Evolutionary conservation across 257 asterid genomes (phyloP).

Genomic region (Nicotiana tabacum): DNA sequence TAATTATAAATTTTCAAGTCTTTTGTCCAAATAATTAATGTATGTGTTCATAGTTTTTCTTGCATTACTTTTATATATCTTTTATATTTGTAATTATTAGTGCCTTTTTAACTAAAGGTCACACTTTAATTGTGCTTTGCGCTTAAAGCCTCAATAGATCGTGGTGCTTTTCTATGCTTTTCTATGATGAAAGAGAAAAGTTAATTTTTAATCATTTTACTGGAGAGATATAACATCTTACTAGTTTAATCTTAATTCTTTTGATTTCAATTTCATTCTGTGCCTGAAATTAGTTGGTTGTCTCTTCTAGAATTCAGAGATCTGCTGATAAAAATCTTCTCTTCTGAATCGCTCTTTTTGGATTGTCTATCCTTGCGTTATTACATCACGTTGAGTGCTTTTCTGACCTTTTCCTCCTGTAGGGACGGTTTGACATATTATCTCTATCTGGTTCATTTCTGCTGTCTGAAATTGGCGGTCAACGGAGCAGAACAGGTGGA

Average conservation of each 20-base stretch:
- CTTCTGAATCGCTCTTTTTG: not conserved
- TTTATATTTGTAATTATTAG: not conserved
- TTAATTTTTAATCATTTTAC: not conserved
- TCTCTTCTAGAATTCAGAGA: not conserved
- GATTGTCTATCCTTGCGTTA: not conserved
- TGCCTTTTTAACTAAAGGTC: not conserved
- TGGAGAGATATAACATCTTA: not conserved
- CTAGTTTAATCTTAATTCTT: not conserved
- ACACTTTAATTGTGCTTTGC: not conserved
- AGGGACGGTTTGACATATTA: constrained; percentile 55
- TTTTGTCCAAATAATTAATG: not conserved
- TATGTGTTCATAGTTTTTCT: not conserved
- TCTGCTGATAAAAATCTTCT: not conserved
- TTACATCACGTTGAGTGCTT: not conserved
- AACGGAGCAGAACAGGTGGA: constrained; percentile 51
- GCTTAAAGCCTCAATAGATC: not conserved
- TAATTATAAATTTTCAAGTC: not conserved
- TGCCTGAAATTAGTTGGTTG: not conserved
- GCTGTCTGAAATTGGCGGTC: constrained; percentile 47
- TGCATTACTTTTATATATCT: not conserved
- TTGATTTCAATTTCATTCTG: not conserved
- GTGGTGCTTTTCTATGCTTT: not conserved
- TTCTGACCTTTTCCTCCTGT: not conserved
- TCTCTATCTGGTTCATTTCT: constrained; percentile 58
- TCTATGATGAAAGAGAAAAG: not conserved